Percentiles rank a stretch among this genome's conserved stretches.
Conservation (phyloP, 768 basidiomycete species). For the Strobilomyces echinocephalus region DNA sequence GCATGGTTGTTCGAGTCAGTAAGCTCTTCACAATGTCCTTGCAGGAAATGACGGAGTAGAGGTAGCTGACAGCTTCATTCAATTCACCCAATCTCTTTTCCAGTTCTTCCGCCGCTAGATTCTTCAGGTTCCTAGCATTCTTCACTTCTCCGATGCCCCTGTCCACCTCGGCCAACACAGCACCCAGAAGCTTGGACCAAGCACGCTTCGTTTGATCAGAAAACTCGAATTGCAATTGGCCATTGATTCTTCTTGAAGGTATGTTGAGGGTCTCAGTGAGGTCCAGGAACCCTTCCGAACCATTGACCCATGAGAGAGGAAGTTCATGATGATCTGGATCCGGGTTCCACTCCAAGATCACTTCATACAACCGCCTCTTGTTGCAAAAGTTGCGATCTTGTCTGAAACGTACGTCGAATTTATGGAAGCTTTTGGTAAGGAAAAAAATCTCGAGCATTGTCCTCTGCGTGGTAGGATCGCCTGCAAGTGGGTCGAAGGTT, state of each 20-base stretch:
- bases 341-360: neutral
- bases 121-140: neutral
- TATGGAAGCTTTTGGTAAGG: neutral
- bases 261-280: too few relatives aligned
- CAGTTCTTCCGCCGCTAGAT: neutral
- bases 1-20: neutral
- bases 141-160: neutral
- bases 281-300: neutral
- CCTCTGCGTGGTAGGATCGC: too few relatives aligned
- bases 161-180: neutral
- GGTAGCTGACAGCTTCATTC: neutral
- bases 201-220: neutral
- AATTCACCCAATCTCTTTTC: neutral
- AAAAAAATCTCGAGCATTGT: neutral
- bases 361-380: neutral
- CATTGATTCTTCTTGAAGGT: neutral
- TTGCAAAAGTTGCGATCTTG: neutral
- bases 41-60: neutral
- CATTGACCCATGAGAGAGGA: neutral
- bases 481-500: neutral
- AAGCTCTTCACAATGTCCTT: neutral
- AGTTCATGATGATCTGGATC: neutral
- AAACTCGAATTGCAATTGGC: neutral
- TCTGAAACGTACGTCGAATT: neutral
- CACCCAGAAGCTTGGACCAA: neutral